These are phyloP conservation scores for Penicillium alfredii DNA, from an alignment of 495 filamentous ascomycete genomes.

Conservation along the genomic window DNA sequence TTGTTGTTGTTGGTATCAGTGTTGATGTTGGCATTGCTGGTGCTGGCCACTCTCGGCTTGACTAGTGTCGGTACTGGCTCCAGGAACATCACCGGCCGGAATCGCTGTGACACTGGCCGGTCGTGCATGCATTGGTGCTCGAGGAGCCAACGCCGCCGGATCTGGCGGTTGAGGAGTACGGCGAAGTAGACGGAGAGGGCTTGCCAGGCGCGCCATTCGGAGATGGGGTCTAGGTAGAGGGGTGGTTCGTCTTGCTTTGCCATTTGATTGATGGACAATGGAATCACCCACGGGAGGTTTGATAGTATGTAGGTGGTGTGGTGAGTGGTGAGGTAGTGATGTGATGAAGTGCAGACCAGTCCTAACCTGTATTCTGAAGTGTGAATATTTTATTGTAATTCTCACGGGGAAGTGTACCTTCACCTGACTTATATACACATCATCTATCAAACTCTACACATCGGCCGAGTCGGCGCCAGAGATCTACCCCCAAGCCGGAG, in stretches of 20 bases:
- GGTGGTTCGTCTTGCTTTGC: not conserved
- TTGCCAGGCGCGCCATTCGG: slow-evolving; percentile 25
- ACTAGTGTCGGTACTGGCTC: slow-evolving; percentile 16
- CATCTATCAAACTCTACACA: no score
- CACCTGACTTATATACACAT: no score
- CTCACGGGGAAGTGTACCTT: no score
- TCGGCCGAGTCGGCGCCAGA: no score
- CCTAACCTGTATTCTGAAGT: no score
- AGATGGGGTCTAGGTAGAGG: slow-evolving; percentile 14
- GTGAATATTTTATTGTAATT: no score
- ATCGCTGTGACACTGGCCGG: slow-evolving; percentile 10
- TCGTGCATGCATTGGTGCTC: slow-evolving; percentile 19
- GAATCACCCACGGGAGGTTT: no score
- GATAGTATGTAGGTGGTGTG: no score
- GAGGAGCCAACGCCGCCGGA: slow-evolving; percentile 21
- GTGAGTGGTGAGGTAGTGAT: no score
- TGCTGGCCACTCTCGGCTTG: slow-evolving; percentile 3
- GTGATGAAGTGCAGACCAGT: no score
- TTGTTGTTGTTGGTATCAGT: not conserved
- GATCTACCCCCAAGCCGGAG: no score
- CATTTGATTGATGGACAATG: not conserved
- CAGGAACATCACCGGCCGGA: slow-evolving; percentile 18
- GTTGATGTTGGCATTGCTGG: not conserved
- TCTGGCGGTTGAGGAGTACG: slow-evolving; percentile 21
- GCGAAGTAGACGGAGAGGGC: slow-evolving; percentile 19